phyloP scores from a whole-genome alignment of 2,329 filamentous ascomycete genomes.

The Apiospora marii region DNA sequence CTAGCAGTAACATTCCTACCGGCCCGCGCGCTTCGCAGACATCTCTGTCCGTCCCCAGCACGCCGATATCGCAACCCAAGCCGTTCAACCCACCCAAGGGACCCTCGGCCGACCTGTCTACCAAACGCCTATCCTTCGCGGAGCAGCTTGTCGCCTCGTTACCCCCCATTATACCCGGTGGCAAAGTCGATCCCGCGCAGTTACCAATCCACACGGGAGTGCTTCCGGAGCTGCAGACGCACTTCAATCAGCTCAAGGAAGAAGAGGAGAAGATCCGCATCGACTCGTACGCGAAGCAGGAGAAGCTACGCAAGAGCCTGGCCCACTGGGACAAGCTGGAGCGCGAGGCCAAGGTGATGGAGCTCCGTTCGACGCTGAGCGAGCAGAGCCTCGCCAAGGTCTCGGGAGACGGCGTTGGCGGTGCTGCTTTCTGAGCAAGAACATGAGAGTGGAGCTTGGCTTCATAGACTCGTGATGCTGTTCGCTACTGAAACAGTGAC shows the following conservation, averaged over 20 bases:
- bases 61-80: constrained; percentile 47
- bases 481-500: neutral
- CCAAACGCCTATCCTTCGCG: constrained; percentile 50
- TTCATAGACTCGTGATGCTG: neutral
- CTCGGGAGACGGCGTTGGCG: constrained; percentile 62
- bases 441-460: neutral
- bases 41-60: constrained; percentile 47
- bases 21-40: constrained; percentile 40
- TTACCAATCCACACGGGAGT: constrained; percentile 55
- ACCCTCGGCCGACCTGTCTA: constrained; percentile 50
- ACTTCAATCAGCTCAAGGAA: constrained; percentile 61
- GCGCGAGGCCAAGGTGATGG: constrained; percentile 61
- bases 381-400: constrained; percentile 65
- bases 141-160: constrained; percentile 61
- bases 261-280: constrained; percentile 65
- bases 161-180: constrained; percentile 60
- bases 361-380: constrained; percentile 63
- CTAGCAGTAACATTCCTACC: constrained; percentile 41
- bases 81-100: constrained; percentile 67
- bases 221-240: constrained; percentile 61
- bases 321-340: constrained; percentile 62
- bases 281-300: constrained; percentile 61
- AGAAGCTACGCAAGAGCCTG: constrained; percentile 61
- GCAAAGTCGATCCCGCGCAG: constrained; percentile 59
- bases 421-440: constrained; percentile 57